Evolutionary conservation across 192 early-diverging fungal genomes (phyloP).

Genomic region (Mortierella alpina): DNA sequence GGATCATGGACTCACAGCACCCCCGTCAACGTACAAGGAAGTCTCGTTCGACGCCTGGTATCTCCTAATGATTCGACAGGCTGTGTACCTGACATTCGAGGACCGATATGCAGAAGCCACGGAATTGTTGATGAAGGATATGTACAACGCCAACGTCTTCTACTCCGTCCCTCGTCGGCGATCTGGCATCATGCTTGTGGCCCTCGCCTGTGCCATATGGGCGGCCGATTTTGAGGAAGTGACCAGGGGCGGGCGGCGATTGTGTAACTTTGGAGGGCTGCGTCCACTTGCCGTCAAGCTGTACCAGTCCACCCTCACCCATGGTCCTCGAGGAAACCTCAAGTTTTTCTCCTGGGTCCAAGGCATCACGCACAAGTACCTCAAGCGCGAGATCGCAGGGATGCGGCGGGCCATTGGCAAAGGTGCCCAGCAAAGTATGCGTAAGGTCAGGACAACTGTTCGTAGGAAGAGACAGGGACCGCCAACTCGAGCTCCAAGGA

Average conservation of each 20-base stretch:
- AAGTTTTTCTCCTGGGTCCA: constrained; percentile 29
- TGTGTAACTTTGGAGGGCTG: constrained; percentile 31
- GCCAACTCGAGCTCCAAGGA: constrained; percentile 5
- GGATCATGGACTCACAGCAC: neutral
- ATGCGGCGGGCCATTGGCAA: constrained; percentile 28
- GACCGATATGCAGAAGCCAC: constrained; percentile 40
- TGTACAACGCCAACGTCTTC: constrained; percentile 42
- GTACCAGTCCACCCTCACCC: constrained; percentile 16
- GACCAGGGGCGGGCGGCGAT: constrained; percentile 26
- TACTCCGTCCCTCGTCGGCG: constrained; percentile 33
- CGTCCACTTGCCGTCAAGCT: constrained; percentile 33
- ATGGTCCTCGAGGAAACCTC: constrained; percentile 22
- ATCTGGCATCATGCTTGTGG: constrained; percentile 43
- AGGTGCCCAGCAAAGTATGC: neutral
- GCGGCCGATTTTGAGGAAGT: constrained; percentile 26
- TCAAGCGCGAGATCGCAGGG: constrained; percentile 18
- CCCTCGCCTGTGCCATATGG: constrained; percentile 51
- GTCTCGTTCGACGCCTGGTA: constrained; percentile 47
- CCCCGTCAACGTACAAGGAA: constrained; percentile 31
- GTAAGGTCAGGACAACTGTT: neutral
- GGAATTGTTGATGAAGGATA: constrained; percentile 36
- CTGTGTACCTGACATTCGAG: constrained; percentile 43
- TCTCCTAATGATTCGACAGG: constrained; percentile 42
- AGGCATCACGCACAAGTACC: constrained; percentile 29
- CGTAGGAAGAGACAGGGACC: neutral